These are phyloP conservation scores for Phytophthora brassicae DNA, from an alignment of 352 stramenopile species.

Conservation along the genomic window DNA sequence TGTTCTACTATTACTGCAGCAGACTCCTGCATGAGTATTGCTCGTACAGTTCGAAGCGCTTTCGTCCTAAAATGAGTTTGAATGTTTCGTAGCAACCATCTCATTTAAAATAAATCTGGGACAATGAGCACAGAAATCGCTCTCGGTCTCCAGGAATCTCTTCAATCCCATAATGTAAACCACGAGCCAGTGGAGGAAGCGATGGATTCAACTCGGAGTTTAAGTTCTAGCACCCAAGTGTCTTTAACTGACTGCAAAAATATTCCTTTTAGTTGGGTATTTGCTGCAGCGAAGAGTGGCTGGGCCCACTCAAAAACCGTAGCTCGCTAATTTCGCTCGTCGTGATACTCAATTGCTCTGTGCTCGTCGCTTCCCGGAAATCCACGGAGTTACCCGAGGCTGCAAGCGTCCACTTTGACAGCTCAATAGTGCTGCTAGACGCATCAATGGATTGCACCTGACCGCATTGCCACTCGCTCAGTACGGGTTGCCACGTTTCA, in stretches of 20 bases:
- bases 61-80: not conserved
- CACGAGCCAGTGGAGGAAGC: too few species aligned
- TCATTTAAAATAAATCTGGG: conserved; percentile 98
- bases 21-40: conserved; percentile 93
- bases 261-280: not conserved
- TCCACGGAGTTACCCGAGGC: conserved; percentile 2
- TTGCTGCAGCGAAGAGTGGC: conserved; percentile 23
- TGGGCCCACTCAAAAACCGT: conserved; percentile 48
- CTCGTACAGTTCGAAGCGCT: conserved; percentile 93
- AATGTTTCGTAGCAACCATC: conserved; percentile 84
- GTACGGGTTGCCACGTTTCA: conserved; percentile 73
- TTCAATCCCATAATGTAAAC: too few species aligned
- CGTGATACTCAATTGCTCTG: conserved; percentile 14
- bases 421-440: conserved; percentile 13
- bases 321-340: conserved; percentile 53
- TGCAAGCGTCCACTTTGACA: conserved; percentile 26
- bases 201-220: too few species aligned
- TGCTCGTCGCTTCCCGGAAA: conserved; percentile 13
- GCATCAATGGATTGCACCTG: conserved; percentile 29
- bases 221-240: too few species aligned
- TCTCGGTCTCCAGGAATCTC: conserved; percentile 90
- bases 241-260: too few species aligned
- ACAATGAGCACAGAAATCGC: conserved; percentile 97
- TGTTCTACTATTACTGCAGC: conserved; percentile 1
- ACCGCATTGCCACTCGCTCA: conserved; percentile 71